A percentile compares a stretch with the other conserved stretches of the same genome.
Conservation (phyloP, 2,329 filamentous ascomycete species). For the Fusarium drepaniforme region DNA sequence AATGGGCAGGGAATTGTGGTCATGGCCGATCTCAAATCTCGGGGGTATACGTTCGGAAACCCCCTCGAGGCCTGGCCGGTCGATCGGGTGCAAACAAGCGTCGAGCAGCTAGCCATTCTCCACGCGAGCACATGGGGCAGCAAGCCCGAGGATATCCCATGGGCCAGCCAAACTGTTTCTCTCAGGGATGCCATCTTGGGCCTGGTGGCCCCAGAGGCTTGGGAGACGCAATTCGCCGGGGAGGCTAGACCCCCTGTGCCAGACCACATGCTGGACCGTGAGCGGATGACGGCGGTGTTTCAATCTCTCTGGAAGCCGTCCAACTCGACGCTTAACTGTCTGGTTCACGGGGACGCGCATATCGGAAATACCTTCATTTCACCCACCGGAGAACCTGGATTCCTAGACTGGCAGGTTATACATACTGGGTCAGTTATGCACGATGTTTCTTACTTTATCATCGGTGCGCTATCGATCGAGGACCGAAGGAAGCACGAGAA, state of each 20-base stretch:
- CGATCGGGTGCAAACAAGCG: slow-evolving; percentile 3
- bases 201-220: slow-evolving; percentile 1
- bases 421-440: slow-evolving; percentile 25
- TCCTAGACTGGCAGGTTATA: slow-evolving; percentile 26
- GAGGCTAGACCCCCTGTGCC: slow-evolving; percentile 7
- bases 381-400: slow-evolving; percentile 1
- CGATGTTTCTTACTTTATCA: slow-evolving; percentile 21
- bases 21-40: slow-evolving; percentile 19
- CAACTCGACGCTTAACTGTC: slow-evolving; percentile 11
- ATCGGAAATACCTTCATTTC: slow-evolving; percentile 21
- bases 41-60: slow-evolving; percentile 17
- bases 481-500: neutral
- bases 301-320: slow-evolving; percentile 15
- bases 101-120: slow-evolving; percentile 16
- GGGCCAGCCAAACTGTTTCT: neutral
- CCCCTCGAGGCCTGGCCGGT: slow-evolving; percentile 1
- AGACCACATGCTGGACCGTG: neutral
- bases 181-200: slow-evolving; percentile 2
- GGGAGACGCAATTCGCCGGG: slow-evolving; percentile 7
- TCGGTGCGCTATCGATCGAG: slow-evolving; percentile 7
- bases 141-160: neutral
- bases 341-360: slow-evolving; percentile 29
- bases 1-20: slow-evolving; percentile 19
- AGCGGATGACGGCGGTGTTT: slow-evolving; percentile 1
- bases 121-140: slow-evolving; percentile 22